A percentile compares a stretch with the other conserved stretches of the same genome.
Conservation (phyloP, 129 eudicot genomes). For the Cynara cardunculus region DNA sequence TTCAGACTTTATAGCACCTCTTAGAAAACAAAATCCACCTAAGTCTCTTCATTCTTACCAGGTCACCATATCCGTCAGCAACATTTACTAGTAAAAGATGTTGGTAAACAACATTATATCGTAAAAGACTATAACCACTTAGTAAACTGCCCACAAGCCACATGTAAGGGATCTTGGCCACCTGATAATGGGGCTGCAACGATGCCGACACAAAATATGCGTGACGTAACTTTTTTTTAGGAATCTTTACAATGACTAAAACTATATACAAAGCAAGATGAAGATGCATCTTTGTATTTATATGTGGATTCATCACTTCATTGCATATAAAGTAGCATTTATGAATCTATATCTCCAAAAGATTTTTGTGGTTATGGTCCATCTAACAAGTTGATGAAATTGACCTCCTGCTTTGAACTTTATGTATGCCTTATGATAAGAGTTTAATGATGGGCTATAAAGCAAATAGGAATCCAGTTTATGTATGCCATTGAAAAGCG, state of each 20-base stretch:
- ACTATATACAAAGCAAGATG: neutral
- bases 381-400: constrained; percentile 30
- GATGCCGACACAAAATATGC: constrained; percentile 6
- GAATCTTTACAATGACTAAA: constrained; percentile 7
- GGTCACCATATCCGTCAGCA: too few relatives aligned
- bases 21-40: too few relatives aligned
- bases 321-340: too few relatives aligned
- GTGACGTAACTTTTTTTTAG: constrained; percentile 16
- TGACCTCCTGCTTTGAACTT: constrained; percentile 15
- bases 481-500: too few relatives aligned
- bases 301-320: too few relatives aligned
- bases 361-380: constrained; percentile 33
- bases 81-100: too few relatives aligned
- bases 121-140: too few relatives aligned
- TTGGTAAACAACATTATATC: too few relatives aligned
- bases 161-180: constrained; percentile 22
- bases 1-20: too few relatives aligned
- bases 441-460: neutral
- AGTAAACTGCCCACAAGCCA: constrained; percentile 21
- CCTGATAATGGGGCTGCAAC: constrained; percentile 14
- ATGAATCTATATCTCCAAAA: neutral
- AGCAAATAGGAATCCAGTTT: constrained; percentile 14
- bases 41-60: too few relatives aligned
- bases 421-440: constrained; percentile 6
- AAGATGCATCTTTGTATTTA: neutral